Base-by-base conservation (phyloP, 1,284 basidiomycete species). In the Paramarasmius palmivorus region DNA sequence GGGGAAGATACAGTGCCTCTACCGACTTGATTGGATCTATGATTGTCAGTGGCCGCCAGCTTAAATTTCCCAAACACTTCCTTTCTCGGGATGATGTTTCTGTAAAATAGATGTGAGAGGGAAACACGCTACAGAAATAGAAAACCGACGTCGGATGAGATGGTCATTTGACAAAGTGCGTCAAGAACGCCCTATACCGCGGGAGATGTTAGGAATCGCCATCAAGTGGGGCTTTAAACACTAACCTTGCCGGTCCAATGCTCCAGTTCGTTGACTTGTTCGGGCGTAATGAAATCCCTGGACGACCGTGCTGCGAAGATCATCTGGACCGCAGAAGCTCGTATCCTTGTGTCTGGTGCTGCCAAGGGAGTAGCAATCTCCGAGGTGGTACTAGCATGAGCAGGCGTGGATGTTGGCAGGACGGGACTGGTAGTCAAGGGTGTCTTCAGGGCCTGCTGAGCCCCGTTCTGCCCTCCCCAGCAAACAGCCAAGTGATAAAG, bases 261-360 rank as follows among this genome's bases (percentile, higher is more conserved):
- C 65, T 93, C 90, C n/a, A 88, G 65, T 49, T 74, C 71, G 15
- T 71, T 70, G 35, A 92, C 90, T 55, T 83, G 73, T 36, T 82
- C 74, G 5, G 91, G 91, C 3, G 82, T 83, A 61, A 93, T 92
- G 63, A 93, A 92, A 50, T 80, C 88, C 57, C 76, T 78, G n/a
- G 87, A 88, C 36, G 74, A 78, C 40, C 92, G 81, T 46, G 86
- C 81, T n/a, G 91, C 92, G 63, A 92, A 93, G 19, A 93, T 82
- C 82, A 93, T 91, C 57, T 93, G 92, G 15, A 83, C 82, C 14
- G 88, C 88, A 6, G 90, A 88, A 2, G 86, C 90, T 57, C 82
- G 77, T 63, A 93, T 92, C 63, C 71, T 63, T 40, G 80, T 73
- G 46, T 72, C 70, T 45, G 62, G 64, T 49, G 65, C 66, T 10